Conservation (phyloP, 345 rosid genomes). For the Mercurialis annua region DNA sequence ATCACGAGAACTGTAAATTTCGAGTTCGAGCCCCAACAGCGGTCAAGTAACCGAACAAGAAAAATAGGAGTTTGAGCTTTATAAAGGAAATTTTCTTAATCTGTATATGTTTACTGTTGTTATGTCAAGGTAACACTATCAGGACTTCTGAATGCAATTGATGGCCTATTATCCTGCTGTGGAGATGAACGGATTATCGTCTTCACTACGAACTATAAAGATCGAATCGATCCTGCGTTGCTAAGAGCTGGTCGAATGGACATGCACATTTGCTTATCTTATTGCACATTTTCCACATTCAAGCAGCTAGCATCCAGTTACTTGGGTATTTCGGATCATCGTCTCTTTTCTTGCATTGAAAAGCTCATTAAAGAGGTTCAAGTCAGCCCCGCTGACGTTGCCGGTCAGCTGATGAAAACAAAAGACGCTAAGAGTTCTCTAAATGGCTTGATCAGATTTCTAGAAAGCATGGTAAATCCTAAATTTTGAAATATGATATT, state of each 20-base stretch:
- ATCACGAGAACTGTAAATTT: too few relatives aligned
- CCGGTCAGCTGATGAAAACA: constrained; percentile 37
- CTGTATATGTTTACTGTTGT: not conserved
- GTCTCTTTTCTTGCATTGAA: constrained; percentile 22
- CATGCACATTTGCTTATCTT: constrained; percentile 34
- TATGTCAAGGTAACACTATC: constrained; percentile 32
- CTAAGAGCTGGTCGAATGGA: constrained; percentile 50
- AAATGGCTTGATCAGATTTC: constrained; percentile 23
- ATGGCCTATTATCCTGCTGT: constrained; percentile 44
- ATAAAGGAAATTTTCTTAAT: not conserved
- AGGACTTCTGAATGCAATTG: constrained; percentile 39
- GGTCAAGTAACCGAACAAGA: too few relatives aligned
- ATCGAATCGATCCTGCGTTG: constrained; percentile 39
- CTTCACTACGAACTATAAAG: constrained; percentile 46
- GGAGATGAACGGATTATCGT: constrained; percentile 46
- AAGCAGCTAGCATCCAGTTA: constrained; percentile 41
- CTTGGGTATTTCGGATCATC: constrained; percentile 25
- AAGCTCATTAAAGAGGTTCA: constrained; percentile 27
- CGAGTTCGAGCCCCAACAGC: too few relatives aligned
- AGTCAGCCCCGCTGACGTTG: constrained; percentile 40
- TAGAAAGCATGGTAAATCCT: constrained; percentile 40
- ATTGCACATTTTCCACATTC: constrained; percentile 41
- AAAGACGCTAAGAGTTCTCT: constrained; percentile 22
- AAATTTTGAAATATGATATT: too few relatives aligned
- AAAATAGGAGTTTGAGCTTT: too few relatives aligned